phyloP scores from a whole-genome alignment of 202 grass and related monocot species.

The Panicum virgatum region DNA sequence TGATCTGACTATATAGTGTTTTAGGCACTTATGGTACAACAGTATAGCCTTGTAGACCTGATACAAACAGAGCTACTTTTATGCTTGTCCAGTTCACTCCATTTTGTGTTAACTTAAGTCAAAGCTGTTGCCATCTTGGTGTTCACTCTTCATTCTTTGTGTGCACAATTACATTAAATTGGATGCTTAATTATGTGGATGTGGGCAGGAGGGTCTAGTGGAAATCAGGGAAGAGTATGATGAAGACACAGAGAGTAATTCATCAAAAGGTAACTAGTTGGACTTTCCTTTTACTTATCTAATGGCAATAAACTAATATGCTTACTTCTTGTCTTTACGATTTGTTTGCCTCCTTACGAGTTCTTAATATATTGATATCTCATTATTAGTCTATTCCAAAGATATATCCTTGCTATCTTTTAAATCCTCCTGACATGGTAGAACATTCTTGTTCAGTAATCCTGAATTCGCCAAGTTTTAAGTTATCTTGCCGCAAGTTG shows the following conservation, averaged over 20 bases:
- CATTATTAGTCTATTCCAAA: not conserved
- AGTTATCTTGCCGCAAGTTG: slow-evolving; percentile 3
- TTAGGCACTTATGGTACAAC: not conserved
- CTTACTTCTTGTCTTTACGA: not conserved
- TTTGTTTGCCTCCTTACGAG: slow-evolving; percentile 11
- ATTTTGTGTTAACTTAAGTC: slow-evolving; percentile 28
- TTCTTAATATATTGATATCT: not conserved
- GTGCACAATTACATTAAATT: not conserved
- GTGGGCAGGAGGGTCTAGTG: slow-evolving; percentile 79
- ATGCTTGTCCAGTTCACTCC: slow-evolving; percentile 19
- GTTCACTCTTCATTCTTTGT: slow-evolving; percentile 26
- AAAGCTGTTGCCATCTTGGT: slow-evolving; percentile 11
- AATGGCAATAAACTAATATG: not conserved
- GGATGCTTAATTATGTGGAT: slow-evolving; percentile 26
- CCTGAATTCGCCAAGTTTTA: slow-evolving; percentile 1
- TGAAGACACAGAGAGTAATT: slow-evolving; percentile 52
- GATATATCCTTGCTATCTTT: not conserved
- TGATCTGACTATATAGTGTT: not conserved
- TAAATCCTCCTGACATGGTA: slow-evolving; percentile 14
- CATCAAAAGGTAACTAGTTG: slow-evolving; percentile 37
- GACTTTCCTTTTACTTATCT: slow-evolving; percentile 35
- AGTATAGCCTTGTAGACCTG: slow-evolving; percentile 13
- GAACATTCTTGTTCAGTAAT: slow-evolving; percentile 22
- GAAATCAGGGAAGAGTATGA: slow-evolving; percentile 97
- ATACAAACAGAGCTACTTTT: not conserved